Evolutionary conservation across 164 flowering plant genomes (phyloP), one percentile per base, ranked within the genome.

Genomic region (Magnolia changhungtana): DNA sequence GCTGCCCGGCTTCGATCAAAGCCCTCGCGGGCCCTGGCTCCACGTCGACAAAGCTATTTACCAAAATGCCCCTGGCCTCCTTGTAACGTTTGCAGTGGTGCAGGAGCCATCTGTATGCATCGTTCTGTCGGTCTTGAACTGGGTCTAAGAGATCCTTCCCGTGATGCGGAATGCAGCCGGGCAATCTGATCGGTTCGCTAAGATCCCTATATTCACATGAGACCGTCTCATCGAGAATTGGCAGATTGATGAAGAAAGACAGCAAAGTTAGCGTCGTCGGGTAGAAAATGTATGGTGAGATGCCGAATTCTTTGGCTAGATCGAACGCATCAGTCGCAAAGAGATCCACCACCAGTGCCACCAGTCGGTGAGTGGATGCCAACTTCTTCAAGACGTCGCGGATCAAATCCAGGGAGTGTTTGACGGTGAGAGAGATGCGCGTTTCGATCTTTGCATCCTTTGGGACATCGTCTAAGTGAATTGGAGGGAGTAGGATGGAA

Each of bases 271-370:
- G 85, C 0, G 76, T 78, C 0, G 89, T 55, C 1, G 87, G 77
- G 81, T 20, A 87, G 78, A 87, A 86, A 16, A 87, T 71, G 77
- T 81, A 87, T 0, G 83, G 59, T 0, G 81, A 72, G 13, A 84
- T 49, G 1, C 73, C 58, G 68, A 84, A 71, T 52, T 89, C 89
- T 0, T 9, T 29, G 0, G 85, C 87, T 0, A 84, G 73, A 2
- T 81, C 86, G 3, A 89, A 77, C 6, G 79, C 82, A 63, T 79
- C 86, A 6, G 80, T 72, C 6, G 82, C 87, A 24, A 85, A 86
- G 31, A 81, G 71, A 77, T 89, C 91, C 24, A 78, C 85, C 4
- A 89, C 79, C 0, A 86, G 29, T 14, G 84, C 85, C 21, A 9
- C 20, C 23, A 37, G 49, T 87, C 82, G 11, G 29, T 51, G 18